Percentiles rank a stretch among this genome's conserved stretches.
Evolutionary conservation across 1,139 yeast species (phyloP).

Genomic region (Candida sp.): DNA sequence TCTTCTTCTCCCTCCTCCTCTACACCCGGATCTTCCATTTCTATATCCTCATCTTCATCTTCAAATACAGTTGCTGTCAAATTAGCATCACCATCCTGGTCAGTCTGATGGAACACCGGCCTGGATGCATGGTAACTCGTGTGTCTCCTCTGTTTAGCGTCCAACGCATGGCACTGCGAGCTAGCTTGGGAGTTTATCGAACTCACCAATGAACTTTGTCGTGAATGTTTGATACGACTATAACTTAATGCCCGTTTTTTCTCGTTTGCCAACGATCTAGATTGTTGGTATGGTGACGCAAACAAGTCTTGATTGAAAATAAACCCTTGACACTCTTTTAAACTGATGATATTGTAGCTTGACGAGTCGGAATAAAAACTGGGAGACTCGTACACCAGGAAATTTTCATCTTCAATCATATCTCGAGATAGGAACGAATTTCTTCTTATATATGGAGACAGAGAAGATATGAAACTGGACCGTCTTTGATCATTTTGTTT

Average conservation of each 20-base stretch:
- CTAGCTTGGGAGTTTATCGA: slow-evolving; percentile 6
- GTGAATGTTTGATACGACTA: slow-evolving; percentile 11
- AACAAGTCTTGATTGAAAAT: slow-evolving; percentile 72
- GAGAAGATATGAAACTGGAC: slow-evolving; percentile 45
- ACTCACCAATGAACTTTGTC: slow-evolving; percentile 2
- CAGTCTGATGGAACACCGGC: slow-evolving; percentile 19
- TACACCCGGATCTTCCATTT: background rate
- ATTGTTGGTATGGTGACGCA: slow-evolving; percentile 65
- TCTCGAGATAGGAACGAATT: slow-evolving; percentile 57
- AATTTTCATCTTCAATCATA: slow-evolving; percentile 62
- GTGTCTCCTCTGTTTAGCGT: slow-evolving; percentile 22
- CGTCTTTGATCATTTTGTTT: slow-evolving; percentile 12
- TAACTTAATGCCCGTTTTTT: slow-evolving; percentile 26
- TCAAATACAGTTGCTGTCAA: slow-evolving; percentile 6
- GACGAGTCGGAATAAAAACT: slow-evolving; percentile 27
- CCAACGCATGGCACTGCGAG: background rate
- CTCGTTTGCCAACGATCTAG: slow-evolving; percentile 42
- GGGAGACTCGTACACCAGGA: slow-evolving; percentile 52
- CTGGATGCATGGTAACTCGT: slow-evolving; percentile 29
- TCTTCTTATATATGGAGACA: slow-evolving; percentile 57
- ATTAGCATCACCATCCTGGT: slow-evolving; percentile 5
- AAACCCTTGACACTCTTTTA: slow-evolving; percentile 71
- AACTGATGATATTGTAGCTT: slow-evolving; percentile 39
- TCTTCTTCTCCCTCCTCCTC: slow-evolving; percentile 6
- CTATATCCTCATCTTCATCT: slow-evolving; percentile 10